Evolutionary conservation across 768 basidiomycete species (phyloP), one percentile per base, ranked within the genome.

Genomic region (Rhizopogon sp.): DNA sequence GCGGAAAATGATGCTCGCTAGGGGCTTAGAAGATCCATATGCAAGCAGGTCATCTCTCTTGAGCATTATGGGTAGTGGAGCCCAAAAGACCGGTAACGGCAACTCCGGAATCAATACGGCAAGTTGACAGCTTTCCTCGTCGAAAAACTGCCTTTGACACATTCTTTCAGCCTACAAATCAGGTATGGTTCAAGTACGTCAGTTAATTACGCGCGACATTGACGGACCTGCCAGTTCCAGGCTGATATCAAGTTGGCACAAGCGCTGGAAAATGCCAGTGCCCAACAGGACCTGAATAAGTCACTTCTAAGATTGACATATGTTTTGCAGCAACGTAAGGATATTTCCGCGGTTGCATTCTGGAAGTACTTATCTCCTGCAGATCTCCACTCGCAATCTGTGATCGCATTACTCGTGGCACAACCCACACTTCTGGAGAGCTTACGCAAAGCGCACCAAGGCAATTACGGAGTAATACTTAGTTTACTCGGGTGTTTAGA

Each of bases 401-500:
- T 91, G 0, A 88, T 98, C 31, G 84, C 89, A 57, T 78, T 97
- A 16, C 79, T 99, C 3, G 84, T 95, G 69, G 76, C 82, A 0
- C 86, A 93, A 39, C 88, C 94, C 0, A 70, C 82, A 0, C 73
- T 98, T 1, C 74, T 98, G 37, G 93, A 98, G 53, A 90, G 85
- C 63, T 75, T 97, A 13, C 85, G 93, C 44, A 95, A 88, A 63
- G 95, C 95, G 1, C 83, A 96, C 59, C 82, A 87, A 76, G 97
- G 97, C 43, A 93, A 89, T 60, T 99, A 97, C 66, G 85, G 93
- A 49, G 76, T 95, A 41, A 87, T 99, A 40, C 80, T 98, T 31
- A 93, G 92, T 64, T 78, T 99, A 44, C 77, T 98, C 6, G 95
- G 95, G n/a, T 93, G 88, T 61, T 72, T 99, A 45, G 97, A 98